Evolutionary conservation across 1,284 basidiomycete species (phyloP).

Genomic region (Sporisorium sorghi): DNA sequence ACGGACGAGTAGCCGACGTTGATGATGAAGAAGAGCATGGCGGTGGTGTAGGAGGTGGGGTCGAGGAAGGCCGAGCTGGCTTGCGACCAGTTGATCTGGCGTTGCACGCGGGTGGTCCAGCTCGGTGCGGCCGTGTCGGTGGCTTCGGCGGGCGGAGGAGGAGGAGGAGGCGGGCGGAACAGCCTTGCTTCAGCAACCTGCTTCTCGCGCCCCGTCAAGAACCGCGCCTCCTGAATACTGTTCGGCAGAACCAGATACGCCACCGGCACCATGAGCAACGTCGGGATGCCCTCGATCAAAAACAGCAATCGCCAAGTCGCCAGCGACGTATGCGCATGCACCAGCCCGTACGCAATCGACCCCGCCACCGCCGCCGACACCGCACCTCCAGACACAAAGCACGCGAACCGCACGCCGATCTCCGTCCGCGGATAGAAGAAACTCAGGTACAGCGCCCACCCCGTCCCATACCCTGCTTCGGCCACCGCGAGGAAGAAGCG

Average conservation of each 20-base stretch:
- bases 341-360: conserved; percentile 63
- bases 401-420: conserved; percentile 61
- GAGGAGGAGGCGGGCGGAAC: conserved; percentile 34
- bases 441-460: conserved; percentile 54
- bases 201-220: conserved; percentile 57
- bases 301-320: conserved; percentile 60
- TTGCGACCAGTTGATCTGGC: conserved; percentile 31
- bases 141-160: neutral
- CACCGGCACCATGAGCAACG: conserved; percentile 54
- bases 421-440: conserved; percentile 66
- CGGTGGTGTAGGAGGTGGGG: conserved; percentile 55
- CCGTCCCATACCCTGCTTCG: conserved; percentile 64
- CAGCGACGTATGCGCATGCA: conserved; percentile 48
- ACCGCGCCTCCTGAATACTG: conserved; percentile 48
- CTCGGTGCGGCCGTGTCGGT: neutral
- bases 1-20: conserved; percentile 63
- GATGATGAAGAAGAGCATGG: conserved; percentile 58
- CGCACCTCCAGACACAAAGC: conserved; percentile 42
- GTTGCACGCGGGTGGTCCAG: neutral
- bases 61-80: conserved; percentile 50
- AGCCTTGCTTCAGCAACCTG: conserved; percentile 58
- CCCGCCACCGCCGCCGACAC: conserved; percentile 52
- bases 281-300: conserved; percentile 63
- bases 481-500: conserved; percentile 60
- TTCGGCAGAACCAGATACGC: conserved; percentile 60